Percentiles rank a stretch among this genome's conserved stretches.
phyloP scores from a whole-genome alignment of 2,329 filamentous ascomycete species.

The Sporothrix humicola region DNA sequence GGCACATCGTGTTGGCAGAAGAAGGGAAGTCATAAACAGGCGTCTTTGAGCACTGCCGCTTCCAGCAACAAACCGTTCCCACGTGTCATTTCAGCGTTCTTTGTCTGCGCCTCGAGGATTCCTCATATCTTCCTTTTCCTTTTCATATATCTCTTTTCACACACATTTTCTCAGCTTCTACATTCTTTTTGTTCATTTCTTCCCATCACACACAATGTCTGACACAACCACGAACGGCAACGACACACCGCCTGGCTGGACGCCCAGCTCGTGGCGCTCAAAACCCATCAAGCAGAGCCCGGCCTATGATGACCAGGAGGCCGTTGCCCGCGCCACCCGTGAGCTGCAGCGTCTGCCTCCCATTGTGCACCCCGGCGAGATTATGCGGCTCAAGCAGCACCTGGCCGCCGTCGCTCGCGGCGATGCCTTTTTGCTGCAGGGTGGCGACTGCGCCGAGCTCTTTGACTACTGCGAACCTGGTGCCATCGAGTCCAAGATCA shows the following conservation, averaged over 20 bases:
- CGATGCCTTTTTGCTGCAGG: conserved; percentile 91
- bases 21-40: no score
- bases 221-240: not conserved
- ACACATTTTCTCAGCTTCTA: not conserved
- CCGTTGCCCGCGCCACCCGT: conserved; percentile 63
- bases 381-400: conserved; percentile 76
- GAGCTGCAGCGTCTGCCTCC: conserved; percentile 75
- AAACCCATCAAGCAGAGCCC: conserved; percentile 82
- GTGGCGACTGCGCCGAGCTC: conserved; percentile 94
- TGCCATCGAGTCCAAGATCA: conserved; percentile 94
- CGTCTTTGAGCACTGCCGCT: not conserved
- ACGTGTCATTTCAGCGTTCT: not conserved
- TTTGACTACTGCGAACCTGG: conserved; percentile 94
- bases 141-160: not conserved
- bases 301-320: conserved; percentile 66
- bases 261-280: conserved; percentile 72
- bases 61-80: conserved; percentile 2
- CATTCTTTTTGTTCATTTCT: conserved; percentile 32
- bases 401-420: conserved; percentile 87
- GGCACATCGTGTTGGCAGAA: no score
- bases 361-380: conserved; percentile 79
- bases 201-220: conserved; percentile 37
- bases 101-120: not conserved
- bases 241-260: conserved; percentile 51
- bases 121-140: not conserved